Evolutionary conservation across 2,329 filamentous ascomycete species (phyloP).

Genomic region (Dendrostoma leiphaemia): DNA sequence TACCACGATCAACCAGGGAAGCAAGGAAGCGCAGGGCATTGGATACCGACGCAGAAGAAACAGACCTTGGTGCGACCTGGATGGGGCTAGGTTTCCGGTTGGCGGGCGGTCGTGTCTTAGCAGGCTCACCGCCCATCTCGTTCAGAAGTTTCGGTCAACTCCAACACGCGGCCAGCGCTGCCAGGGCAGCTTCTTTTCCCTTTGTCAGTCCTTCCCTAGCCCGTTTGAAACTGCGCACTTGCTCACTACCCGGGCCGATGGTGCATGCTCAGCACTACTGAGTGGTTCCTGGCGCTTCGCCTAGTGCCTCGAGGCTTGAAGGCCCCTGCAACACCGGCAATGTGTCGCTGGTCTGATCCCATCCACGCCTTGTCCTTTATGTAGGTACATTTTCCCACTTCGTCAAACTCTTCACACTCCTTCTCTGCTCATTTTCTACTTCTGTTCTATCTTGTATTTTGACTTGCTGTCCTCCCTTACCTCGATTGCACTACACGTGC

Average conservation of each 20-base stretch:
- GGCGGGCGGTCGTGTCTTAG: conserved; percentile 11
- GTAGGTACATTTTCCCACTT: conserved; percentile 16
- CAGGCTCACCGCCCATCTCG: conserved; percentile 9
- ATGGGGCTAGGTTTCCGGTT: conserved; percentile 1
- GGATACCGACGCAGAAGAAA: no score
- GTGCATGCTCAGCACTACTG: not conserved
- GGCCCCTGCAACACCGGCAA: not conserved
- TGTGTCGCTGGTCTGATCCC: not conserved
- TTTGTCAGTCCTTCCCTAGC: conserved; percentile 3
- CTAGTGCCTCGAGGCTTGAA: not conserved
- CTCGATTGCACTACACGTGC: conserved; percentile 1
- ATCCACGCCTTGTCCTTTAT: conserved; percentile 10
- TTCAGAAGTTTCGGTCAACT: conserved; percentile 13
- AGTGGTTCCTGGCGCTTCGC: not conserved
- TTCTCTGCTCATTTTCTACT: not conserved
- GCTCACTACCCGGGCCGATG: not conserved
- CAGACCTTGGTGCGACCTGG: conserved; percentile 2
- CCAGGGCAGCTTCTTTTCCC: not conserved
- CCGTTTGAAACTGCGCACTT: not conserved
- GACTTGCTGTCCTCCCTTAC: not conserved
- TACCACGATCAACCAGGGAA: not conserved
- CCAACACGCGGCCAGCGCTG: not conserved
- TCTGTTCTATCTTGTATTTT: not conserved
- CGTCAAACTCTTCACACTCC: conserved; percentile 1
- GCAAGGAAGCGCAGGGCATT: not conserved